phyloP scores from a whole-genome alignment of 306 rosid species.

The Fragaria vesca region DNA sequence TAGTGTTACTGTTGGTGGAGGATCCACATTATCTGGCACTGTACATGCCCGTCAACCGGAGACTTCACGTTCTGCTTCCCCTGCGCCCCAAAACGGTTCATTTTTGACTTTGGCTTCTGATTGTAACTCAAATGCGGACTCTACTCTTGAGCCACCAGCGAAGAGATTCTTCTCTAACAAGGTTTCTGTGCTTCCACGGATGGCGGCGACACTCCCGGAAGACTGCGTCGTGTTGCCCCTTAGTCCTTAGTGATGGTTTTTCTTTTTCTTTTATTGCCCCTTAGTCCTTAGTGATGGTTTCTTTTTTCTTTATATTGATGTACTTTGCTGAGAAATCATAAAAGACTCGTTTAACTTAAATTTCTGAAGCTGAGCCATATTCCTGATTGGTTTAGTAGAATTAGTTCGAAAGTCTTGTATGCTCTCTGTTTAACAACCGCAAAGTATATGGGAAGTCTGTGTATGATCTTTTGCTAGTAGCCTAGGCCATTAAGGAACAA shows the following conservation, averaged over 20 bases:
- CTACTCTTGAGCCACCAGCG: not conserved
- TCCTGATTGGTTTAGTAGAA: not conserved
- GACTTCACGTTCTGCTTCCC: slow-evolving; percentile 3
- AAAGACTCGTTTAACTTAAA: not conserved
- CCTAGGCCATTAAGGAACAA: not conserved
- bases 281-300: slow-evolving; percentile 7
- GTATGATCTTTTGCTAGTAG: too few species aligned
- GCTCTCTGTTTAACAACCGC: too few species aligned
- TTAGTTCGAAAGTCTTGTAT: too few species aligned
- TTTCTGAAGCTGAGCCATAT: not conserved
- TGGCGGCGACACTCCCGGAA: slow-evolving; percentile 23
- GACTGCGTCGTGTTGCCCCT: slow-evolving; percentile 36
- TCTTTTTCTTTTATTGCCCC: not conserved
- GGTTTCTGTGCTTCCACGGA: slow-evolving; percentile 37
- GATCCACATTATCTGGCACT: slow-evolving; percentile 22
- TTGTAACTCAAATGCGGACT: slow-evolving; percentile 16
- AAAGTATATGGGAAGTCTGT: too few species aligned
- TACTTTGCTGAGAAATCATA: not conserved
- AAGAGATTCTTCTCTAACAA: not conserved
- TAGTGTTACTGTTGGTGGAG: slow-evolving; percentile 17
- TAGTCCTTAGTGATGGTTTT: slow-evolving; percentile 4
- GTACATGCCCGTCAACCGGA: slow-evolving; percentile 8
- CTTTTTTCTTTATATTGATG: not conserved
- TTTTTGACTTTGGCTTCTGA: slow-evolving; percentile 27
- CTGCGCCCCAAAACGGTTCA: not conserved